Evolutionary conservation across 2,329 filamentous ascomycete genomes (phyloP).

Genomic region (Diaporthe batatas): DNA sequence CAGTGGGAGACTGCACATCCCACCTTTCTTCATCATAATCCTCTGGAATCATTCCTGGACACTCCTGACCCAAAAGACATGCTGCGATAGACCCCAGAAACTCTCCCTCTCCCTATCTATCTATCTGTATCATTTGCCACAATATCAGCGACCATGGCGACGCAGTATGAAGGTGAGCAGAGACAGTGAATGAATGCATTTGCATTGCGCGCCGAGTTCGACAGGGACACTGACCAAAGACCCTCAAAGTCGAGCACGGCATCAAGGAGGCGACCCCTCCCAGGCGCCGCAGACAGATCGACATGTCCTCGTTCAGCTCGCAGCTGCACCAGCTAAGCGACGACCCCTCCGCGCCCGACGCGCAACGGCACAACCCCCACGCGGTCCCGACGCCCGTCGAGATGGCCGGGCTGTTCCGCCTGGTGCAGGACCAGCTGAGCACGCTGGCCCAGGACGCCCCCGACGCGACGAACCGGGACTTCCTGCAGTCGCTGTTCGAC

Average conservation of each 20-base stretch:
- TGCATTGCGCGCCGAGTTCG: slow-evolving; percentile 15
- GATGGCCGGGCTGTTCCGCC: slow-evolving; percentile 67
- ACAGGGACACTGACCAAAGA: slow-evolving; percentile 26
- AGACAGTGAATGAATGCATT: too few relatives aligned
- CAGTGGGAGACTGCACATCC: background rate
- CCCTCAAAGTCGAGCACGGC: slow-evolving; percentile 71
- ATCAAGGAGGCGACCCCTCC: slow-evolving; percentile 61
- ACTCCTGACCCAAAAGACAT: background rate
- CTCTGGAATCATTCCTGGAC: background rate
- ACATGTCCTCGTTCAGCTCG: slow-evolving; percentile 74
- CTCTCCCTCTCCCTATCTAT: too few relatives aligned
- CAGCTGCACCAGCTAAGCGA: slow-evolving; percentile 65
- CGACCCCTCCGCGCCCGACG: slow-evolving; percentile 49
- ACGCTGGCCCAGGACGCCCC: slow-evolving; percentile 65
- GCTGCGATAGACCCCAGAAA: background rate
- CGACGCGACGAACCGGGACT: slow-evolving; percentile 59
- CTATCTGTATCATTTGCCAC: background rate
- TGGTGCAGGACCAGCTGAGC: slow-evolving; percentile 71
- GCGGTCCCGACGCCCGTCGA: slow-evolving; percentile 72
- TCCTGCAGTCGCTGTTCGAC: slow-evolving; percentile 64
- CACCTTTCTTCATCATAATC: background rate
- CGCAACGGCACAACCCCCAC: slow-evolving; percentile 65
- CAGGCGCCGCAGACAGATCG: slow-evolving; percentile 65
- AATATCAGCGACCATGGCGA: slow-evolving; percentile 59
- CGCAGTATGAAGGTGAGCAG: slow-evolving; percentile 67